Evolutionary conservation across 345 rosid species (phyloP), one percentile per base, ranked within the genome.

Genomic region (Physaria fendleri): DNA sequence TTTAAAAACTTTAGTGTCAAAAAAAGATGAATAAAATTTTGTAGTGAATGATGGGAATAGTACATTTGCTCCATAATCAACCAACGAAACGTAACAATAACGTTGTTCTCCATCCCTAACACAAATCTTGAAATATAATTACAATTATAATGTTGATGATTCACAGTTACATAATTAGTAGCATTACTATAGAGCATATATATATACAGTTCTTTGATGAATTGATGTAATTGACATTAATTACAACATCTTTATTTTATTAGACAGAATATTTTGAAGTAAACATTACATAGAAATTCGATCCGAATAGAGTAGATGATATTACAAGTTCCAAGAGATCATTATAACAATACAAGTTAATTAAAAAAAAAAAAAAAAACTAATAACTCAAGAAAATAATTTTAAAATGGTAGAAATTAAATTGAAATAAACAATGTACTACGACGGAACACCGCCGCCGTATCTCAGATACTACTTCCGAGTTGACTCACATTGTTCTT

Each of bases 301-400:
- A 18, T 30, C 64, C 52, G 40, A 40, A 24, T 44, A 61, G 20
- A 17, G 53, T 49, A 59, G 5, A 39, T 16, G 5, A 39, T 16
- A 62, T 23, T 62, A 69, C 74, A 47, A 69, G 68, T 69, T 54
- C 69, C 74, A 69, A 69, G 57, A 62, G 13, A 60, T 44, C 34
- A 60, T 32, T 18, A 40, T 25, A 13, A 30, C 30, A 22, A 51
- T 21, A 64, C 5, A 39, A 50, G 41, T 41, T 63, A 25, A 54
- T 53, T 52, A 14, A 8, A 2, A 12, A 29, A 27, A 9, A 8
- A 44, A 25, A 41, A 14, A 8, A 2, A 12, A 29, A 27, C 5
- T 4, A 44, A 25, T 9, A 4, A 16, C 30, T 15, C 11, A 25
- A 16, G 8, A 15, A 13, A 20, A 1, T 5, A 7, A 38, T 16